phyloP scores from a whole-genome alignment of 495 filamentous ascomycete species.

The Hypoxylon crocopeplum region DNA sequence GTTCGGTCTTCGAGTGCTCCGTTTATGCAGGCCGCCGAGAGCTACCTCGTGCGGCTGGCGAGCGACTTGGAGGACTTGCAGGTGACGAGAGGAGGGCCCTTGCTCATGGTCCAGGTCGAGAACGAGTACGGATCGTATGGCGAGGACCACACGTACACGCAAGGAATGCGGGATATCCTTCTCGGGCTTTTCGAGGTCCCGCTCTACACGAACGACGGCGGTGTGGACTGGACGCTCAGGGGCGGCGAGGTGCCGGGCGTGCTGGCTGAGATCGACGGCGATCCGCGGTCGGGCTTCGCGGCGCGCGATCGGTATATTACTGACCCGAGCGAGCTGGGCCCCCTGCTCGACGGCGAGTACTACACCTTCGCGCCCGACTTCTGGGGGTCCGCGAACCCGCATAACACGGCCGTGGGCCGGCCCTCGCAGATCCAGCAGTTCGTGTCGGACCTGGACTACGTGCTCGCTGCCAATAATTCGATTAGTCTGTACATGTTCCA shows the following conservation, averaged over 20 bases:
- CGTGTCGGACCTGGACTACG: constrained; percentile 47
- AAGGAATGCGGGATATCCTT: constrained; percentile 47
- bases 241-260: constrained; percentile 51
- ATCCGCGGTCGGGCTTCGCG: constrained; percentile 54
- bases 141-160: constrained; percentile 48
- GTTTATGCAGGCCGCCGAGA: constrained; percentile 47
- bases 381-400: constrained; percentile 46
- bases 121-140: constrained; percentile 60
- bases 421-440: constrained; percentile 28
- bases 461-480: constrained; percentile 48
- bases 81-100: constrained; percentile 50
- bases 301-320: constrained; percentile 50
- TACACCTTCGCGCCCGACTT: constrained; percentile 49
- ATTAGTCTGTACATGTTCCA: constrained; percentile 60
- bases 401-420: constrained; percentile 38
- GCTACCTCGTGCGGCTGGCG: constrained; percentile 47
- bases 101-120: constrained; percentile 58
- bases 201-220: constrained; percentile 58
- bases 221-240: constrained; percentile 46
- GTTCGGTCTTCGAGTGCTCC: constrained; percentile 47
- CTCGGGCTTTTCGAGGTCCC: constrained; percentile 45
- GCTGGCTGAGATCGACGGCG: constrained; percentile 54
- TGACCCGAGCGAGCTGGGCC: constrained; percentile 48
- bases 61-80: constrained; percentile 42
- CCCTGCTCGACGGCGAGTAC: constrained; percentile 52